phyloP scores from a whole-genome alignment of 176 grass and related monocot genomes.

The Oryza australiensis region DNA sequence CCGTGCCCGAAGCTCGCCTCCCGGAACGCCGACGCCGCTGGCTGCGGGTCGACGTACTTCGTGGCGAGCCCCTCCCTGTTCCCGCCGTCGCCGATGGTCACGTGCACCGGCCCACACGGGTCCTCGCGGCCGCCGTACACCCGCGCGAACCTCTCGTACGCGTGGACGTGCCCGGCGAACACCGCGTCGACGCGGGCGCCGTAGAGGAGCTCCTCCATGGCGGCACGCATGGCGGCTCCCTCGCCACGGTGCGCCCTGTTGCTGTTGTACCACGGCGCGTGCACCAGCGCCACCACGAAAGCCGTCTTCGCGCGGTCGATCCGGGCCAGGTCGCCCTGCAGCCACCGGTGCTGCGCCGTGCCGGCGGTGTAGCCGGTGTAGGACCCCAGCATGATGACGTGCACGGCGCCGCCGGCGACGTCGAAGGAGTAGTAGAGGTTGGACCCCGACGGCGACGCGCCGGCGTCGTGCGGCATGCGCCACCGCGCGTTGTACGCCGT shows the following conservation, averaged over 20 bases:
- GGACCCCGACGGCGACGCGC: conserved; percentile 37
- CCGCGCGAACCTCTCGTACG: conserved; percentile 61
- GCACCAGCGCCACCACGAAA: conserved; percentile 60
- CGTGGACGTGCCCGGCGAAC: conserved; percentile 56
- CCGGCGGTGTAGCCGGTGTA: conserved; percentile 46
- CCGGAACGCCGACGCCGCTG: conserved; percentile 52
- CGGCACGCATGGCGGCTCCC: conserved; percentile 47
- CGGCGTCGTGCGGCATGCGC: conserved; percentile 56
- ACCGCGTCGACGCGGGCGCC: conserved; percentile 51
- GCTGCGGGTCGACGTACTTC: conserved; percentile 40
- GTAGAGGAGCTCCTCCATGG: conserved; percentile 60
- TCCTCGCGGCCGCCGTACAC: conserved; percentile 20
- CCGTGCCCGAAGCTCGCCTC: conserved; percentile 88
- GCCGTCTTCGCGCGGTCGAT: conserved; percentile 47
- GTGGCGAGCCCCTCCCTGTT: conserved; percentile 67
- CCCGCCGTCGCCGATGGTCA: conserved; percentile 73
- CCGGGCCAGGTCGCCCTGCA: conserved; percentile 46
- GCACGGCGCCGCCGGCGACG: conserved; percentile 28
- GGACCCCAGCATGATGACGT: conserved; percentile 69
- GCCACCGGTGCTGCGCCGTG: conserved; percentile 63
- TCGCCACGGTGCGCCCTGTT: conserved; percentile 57
- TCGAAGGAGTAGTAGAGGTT: conserved; percentile 79
- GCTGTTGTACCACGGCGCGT: conserved; percentile 81
- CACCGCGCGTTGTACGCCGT: conserved; percentile 64
- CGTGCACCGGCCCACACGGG: conserved; percentile 52